Percentiles rank a stretch among this genome's conserved stretches.
phyloP scores from a whole-genome alignment of 2,329 filamentous ascomycete species.

The Colletotrichum gigasporum region DNA sequence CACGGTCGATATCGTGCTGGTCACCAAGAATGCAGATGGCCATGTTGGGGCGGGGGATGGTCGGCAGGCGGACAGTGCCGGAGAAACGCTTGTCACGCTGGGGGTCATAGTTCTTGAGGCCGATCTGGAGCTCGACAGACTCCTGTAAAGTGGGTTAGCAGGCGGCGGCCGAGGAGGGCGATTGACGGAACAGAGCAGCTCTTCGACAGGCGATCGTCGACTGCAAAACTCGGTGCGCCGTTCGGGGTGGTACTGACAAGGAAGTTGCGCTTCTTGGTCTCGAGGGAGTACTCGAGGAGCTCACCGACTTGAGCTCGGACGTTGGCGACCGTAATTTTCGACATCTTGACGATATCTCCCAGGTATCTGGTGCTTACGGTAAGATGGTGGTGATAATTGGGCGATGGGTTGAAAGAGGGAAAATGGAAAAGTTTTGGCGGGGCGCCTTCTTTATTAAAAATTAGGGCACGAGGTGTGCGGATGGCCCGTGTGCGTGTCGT shows the following conservation, averaged over 20 bases:
- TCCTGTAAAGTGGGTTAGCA: constrained; percentile 44
- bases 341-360: constrained; percentile 36
- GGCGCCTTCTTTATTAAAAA: constrained; percentile 19
- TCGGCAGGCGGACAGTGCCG: constrained; percentile 95
- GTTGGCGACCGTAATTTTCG: constrained; percentile 85
- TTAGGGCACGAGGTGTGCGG: constrained; percentile 27
- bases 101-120: constrained; percentile 98
- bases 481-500: constrained; percentile 23
- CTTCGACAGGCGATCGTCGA: background rate
- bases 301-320: constrained; percentile 94
- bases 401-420: constrained; percentile 3
- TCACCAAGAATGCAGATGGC: constrained; percentile 80
- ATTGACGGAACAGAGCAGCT: too few species aligned
- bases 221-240: constrained; percentile 61
- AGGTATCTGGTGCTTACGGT: constrained; percentile 35
- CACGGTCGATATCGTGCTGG: constrained; percentile 98
- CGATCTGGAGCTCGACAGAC: constrained; percentile 91
- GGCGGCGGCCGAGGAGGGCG: background rate
- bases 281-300: constrained; percentile 92
- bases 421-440: constrained; percentile 20
- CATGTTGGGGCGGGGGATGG: constrained; percentile 92
- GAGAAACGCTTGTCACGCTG: constrained; percentile 99
- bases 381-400: constrained; percentile 26
- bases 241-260: constrained; percentile 56
- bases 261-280: constrained; percentile 99